Evolutionary conservation across 306 rosid species (phyloP).

Genomic region (Dalbergia cultrata): DNA sequence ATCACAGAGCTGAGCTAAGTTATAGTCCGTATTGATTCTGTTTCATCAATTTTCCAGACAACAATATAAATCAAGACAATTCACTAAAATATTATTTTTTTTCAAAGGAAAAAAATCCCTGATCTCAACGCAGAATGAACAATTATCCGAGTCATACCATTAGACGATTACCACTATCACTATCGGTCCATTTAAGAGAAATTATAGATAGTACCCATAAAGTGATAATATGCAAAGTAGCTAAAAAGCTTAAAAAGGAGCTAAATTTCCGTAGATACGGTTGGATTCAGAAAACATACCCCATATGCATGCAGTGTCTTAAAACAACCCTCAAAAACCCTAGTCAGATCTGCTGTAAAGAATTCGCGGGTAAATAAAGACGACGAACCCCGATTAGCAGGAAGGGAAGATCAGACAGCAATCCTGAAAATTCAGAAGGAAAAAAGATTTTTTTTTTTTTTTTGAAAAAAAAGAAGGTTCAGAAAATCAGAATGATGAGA

Average conservation of each 20-base stretch:
- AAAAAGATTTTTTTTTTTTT: neutral
- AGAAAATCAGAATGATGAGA: neutral
- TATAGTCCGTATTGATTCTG: neutral
- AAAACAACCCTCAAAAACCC: slow-evolving; percentile 4
- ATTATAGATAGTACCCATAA: slow-evolving; percentile 25
- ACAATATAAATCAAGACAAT: neutral
- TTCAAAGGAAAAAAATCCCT: neutral
- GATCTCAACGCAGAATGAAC: slow-evolving; percentile 11
- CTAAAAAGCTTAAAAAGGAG: neutral
- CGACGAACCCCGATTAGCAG: neutral
- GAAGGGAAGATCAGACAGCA: neutral
- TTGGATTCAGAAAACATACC: slow-evolving; percentile 42
- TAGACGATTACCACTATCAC: neutral
- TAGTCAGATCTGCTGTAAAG: slow-evolving; percentile 22
- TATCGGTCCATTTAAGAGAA: neutral
- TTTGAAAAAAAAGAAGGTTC: neutral
- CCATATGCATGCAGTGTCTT: slow-evolving; percentile 39
- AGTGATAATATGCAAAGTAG: neutral
- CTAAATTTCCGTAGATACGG: neutral
- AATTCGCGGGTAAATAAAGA: neutral
- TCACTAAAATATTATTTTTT: neutral
- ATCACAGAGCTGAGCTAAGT: neutral
- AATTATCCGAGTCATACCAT: neutral
- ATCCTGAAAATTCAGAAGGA: slow-evolving; percentile 15
- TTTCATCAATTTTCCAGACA: slow-evolving; percentile 8